These are phyloP conservation scores for Salinomyces thailandicus DNA, from an alignment of 2,329 filamentous ascomycete species.

Conservation along the genomic window DNA sequence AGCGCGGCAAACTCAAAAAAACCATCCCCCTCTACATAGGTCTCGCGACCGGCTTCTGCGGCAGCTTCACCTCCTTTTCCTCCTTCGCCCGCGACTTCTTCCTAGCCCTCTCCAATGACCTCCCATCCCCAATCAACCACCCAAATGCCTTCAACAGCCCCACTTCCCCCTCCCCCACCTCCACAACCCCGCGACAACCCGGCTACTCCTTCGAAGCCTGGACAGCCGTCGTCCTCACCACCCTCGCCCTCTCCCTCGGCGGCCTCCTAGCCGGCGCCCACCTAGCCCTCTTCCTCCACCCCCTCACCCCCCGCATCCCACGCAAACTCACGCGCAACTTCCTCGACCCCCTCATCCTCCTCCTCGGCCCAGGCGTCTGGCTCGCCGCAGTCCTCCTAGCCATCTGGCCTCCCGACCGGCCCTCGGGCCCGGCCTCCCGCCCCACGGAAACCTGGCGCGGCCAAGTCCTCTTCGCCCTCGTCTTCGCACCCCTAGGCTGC, in stretches of 20 bases:
- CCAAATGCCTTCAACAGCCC: conserved; percentile 15
- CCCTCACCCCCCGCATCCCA: conserved; percentile 50
- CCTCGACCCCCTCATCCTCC: conserved; percentile 52
- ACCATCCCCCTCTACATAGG: conserved; percentile 81
- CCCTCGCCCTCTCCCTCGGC: conserved; percentile 57
- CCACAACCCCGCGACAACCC: conserved; percentile 44
- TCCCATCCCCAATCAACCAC: conserved; percentile 44
- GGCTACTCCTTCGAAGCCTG: conserved; percentile 79
- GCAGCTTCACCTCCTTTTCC: conserved; percentile 84
- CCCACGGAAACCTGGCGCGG: conserved; percentile 59
- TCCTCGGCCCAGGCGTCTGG: conserved; percentile 67
- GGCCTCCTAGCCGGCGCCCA: conserved; percentile 66
- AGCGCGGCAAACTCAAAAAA: conserved; percentile 55
- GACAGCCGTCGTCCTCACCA: conserved; percentile 62
- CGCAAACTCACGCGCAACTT: conserved; percentile 47
- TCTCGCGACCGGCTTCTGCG: conserved; percentile 76
- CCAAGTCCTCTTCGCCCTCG: conserved; percentile 60
- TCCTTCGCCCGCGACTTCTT: conserved; percentile 73
- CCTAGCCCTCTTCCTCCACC: conserved; percentile 53
- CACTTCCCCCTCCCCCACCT: conserved; percentile 17
- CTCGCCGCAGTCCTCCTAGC: conserved; percentile 62
- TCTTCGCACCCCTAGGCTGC: conserved; percentile 75
- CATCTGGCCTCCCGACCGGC: conserved; percentile 56
- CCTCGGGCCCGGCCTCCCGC: conserved; percentile 22
- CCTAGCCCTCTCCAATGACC: conserved; percentile 64